These are phyloP conservation scores for Friedmanniomyces endolithicus DNA, from an alignment of 495 filamentous ascomycete species.

Conservation along the genomic window DNA sequence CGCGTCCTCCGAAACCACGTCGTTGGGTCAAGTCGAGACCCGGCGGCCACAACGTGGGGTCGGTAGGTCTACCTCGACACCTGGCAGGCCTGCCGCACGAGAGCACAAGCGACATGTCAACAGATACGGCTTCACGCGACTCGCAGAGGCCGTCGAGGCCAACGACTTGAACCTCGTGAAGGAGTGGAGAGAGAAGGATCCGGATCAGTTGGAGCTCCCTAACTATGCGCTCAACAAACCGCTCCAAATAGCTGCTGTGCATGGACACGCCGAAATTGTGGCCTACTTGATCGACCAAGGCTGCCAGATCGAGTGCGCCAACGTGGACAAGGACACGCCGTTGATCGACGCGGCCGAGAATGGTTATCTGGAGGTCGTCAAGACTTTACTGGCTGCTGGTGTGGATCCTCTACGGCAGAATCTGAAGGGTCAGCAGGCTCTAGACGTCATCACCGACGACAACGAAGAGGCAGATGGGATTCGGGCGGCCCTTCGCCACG, in stretches of 20 bases:
- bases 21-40: constrained; percentile 10
- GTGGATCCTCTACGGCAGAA: constrained; percentile 84
- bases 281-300: constrained; percentile 66
- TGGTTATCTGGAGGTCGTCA: constrained; percentile 80
- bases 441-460: constrained; percentile 51
- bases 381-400: constrained; percentile 60
- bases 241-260: constrained; percentile 76
- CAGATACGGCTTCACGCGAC: constrained; percentile 68
- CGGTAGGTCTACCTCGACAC: constrained; percentile 18
- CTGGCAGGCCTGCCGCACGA: constrained; percentile 27
- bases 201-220: constrained; percentile 73
- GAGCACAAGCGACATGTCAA: constrained; percentile 69
- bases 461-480: constrained; percentile 51
- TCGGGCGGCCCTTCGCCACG: constrained; percentile 37
- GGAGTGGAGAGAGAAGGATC: constrained; percentile 56
- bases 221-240: constrained; percentile 93
- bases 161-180: constrained; percentile 62
- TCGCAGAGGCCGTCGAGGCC: constrained; percentile 72
- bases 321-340: constrained; percentile 83
- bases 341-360: constrained; percentile 94
- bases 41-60: constrained; percentile 11
- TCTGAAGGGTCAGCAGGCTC: constrained; percentile 71
- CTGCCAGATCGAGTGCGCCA: constrained; percentile 64
- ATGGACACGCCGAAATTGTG: constrained; percentile 71
- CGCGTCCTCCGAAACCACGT: constrained; percentile 20